These are phyloP conservation scores for Saccharomyces hybrid DNA, from an alignment of 1,139 yeast species.

Conservation along the genomic window DNA sequence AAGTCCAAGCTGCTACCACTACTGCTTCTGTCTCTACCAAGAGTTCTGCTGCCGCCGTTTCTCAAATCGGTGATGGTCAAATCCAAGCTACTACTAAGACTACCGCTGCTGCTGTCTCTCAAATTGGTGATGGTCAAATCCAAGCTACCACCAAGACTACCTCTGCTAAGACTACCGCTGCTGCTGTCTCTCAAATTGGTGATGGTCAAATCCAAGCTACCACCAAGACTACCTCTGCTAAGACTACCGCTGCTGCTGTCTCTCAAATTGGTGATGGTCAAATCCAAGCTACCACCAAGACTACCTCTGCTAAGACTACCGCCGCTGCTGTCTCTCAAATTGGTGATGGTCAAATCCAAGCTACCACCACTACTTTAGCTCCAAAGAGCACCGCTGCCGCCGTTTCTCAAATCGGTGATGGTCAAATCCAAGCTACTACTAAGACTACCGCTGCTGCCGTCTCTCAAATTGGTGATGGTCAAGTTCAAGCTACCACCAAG, in stretches of 20 bases:
- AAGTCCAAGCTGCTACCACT: slow-evolving; percentile 39
- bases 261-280: slow-evolving; percentile 54
- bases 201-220: slow-evolving; percentile 53
- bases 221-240: slow-evolving; percentile 25
- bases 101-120: neutral
- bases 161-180: slow-evolving; percentile 35
- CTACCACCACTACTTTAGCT: slow-evolving; percentile 17
- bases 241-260: slow-evolving; percentile 34
- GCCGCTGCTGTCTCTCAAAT: slow-evolving; percentile 38
- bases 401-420: slow-evolving; percentile 28
- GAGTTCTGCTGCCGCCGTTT: neutral
- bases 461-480: slow-evolving; percentile 31
- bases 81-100: neutral
- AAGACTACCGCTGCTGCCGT: slow-evolving; percentile 33
- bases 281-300: slow-evolving; percentile 52
- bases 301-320: slow-evolving; percentile 50
- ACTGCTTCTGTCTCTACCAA: slow-evolving; percentile 32
- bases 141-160: neutral
- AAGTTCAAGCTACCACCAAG: slow-evolving; percentile 21
- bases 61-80: neutral
- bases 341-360: slow-evolving; percentile 42
- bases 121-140: neutral
- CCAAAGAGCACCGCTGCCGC: slow-evolving; percentile 32
- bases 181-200: slow-evolving; percentile 41
- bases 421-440: slow-evolving; percentile 36